These are phyloP conservation scores for Erythrophleum ivorense DNA, from an alignment of 331 rosid species.

Conservation along the genomic window DNA sequence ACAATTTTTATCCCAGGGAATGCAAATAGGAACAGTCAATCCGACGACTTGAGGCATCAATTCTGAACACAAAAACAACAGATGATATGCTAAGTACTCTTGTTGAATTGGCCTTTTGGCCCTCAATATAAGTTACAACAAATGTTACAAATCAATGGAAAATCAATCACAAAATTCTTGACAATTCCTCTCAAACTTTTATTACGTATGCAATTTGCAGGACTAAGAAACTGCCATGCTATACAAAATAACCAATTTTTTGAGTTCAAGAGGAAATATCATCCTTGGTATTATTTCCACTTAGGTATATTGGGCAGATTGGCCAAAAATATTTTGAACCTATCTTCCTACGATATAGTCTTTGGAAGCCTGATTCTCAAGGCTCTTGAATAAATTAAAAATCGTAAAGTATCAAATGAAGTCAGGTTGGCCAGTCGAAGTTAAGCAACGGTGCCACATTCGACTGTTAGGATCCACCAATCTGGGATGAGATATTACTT, in stretches of 20 bases:
- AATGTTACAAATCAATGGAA: constrained; percentile 47
- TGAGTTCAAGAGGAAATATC: constrained; percentile 35
- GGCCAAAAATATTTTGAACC: constrained; percentile 40
- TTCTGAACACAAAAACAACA: not conserved
- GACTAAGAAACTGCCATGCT: constrained; percentile 45
- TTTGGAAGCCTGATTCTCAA: constrained; percentile 43
- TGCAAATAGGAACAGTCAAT: not conserved
- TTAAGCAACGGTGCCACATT: constrained; percentile 99
- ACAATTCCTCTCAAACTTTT: constrained; percentile 34
- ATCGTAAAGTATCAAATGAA: constrained; percentile 53
- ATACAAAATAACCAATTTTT: constrained; percentile 47
- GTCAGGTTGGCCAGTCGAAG: constrained; percentile 98
- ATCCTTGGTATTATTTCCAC: constrained; percentile 59
- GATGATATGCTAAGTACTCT: constrained; percentile 2
- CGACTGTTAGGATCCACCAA: constrained; percentile 89
- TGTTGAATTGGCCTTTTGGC: constrained; percentile 27
- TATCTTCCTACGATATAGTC: constrained; percentile 46
- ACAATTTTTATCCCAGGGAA: not conserved
- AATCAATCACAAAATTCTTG: constrained; percentile 47
- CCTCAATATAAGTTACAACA: constrained; percentile 22
- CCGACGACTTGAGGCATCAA: not conserved
- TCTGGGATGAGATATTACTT: constrained; percentile 89
- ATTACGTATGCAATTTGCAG: constrained; percentile 40
- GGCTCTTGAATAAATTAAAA: constrained; percentile 41
- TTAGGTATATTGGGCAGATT: constrained; percentile 31